Conservation (phyloP, 192 early-diverging fungal genomes). For the Umbelopsis sp. region DNA sequence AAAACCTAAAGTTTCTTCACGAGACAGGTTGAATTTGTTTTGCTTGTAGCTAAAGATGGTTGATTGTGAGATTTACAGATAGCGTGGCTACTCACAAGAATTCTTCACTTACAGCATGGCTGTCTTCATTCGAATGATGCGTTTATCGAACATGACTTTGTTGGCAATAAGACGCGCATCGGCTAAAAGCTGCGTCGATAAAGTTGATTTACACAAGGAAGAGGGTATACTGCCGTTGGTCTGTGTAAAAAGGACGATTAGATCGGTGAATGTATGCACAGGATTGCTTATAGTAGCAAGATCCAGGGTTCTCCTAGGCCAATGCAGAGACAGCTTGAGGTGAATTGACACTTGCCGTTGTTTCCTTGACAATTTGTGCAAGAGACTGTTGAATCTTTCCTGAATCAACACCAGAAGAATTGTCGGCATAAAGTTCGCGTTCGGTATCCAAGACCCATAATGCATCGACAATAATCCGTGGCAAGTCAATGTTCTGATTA, state of each 20-base stretch:
- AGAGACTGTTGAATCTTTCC: not conserved
- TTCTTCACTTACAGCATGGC: slow-evolving; percentile 40
- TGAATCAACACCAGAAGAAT: not conserved
- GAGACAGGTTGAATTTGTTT: slow-evolving; percentile 79
- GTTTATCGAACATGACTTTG: slow-evolving; percentile 30
- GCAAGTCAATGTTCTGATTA: slow-evolving; percentile 13
- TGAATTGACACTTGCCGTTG: slow-evolving; percentile 10
- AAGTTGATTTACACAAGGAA: slow-evolving; percentile 25
- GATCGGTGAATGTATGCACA: not conserved
- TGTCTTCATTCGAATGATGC: slow-evolving; percentile 40
- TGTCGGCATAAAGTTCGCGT: slow-evolving; percentile 13
- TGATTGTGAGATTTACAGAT: not conserved
- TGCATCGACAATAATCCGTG: slow-evolving; percentile 29
- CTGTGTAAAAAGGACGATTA: slow-evolving; percentile 1
- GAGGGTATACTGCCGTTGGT: slow-evolving; percentile 15
- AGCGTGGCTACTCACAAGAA: not conserved
- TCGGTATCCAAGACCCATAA: slow-evolving; percentile 29
- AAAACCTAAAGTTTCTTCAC: slow-evolving; percentile 84
- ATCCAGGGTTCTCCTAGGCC: not conserved
- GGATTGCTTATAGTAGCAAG: too few species aligned
- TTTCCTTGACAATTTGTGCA: slow-evolving; percentile 23
- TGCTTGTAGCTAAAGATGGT: slow-evolving; percentile 65
- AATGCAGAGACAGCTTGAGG: not conserved
- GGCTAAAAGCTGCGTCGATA: slow-evolving; percentile 31
- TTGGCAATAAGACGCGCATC: slow-evolving; percentile 30